Base-by-base conservation (phyloP, 1,139 yeast species). In the Yamadazyma blattariae region DNA sequence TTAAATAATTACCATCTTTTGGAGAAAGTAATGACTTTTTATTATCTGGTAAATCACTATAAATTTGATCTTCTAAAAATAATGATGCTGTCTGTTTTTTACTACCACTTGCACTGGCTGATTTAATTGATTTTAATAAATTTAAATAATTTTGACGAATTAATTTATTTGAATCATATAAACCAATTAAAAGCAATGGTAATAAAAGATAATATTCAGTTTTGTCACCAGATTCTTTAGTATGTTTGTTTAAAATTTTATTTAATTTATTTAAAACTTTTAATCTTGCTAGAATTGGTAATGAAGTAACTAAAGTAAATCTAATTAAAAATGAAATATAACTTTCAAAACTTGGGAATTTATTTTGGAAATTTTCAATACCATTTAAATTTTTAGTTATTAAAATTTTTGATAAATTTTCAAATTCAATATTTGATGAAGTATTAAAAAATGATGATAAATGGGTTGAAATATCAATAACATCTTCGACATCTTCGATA, bases 1-100 rank as follows among this genome's bases (percentile, higher is more conserved):
- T 45, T 52, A 89, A 61, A 9, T 50, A 47, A 26, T 65, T 59
- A 5, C 80, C 78, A 52, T 87, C 95, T 35, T 77, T 74, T 32
- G 89, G 83, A 25, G 83, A 66, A 25, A 88, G 66, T 50, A 82
- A 69, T 17, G 83, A 77, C 32, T 70, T 44, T 50, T 60, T 42
- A 57, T 63, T 35, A 59, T 72, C 40, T 56, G 67, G 61, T 15
- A 52, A 38, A 1, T 60, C 52, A 10, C 81, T 57, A 44, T 69
- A 71, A 32, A 71, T 61, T 40, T 60, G 59, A n/a, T 58, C 57
- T 44, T 71, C 75, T 59, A 68, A 49, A 41, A 58, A 66, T 26
- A 68, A 56, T 17, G 7, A 17, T 17, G 19, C 19, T 1, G 39
- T 33, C 3, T 52, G 37, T 32, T 57, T 57, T 38, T 35, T 47